Evolutionary conservation across 2,329 filamentous ascomycete genomes (phyloP).

Genomic region (Stemphylium vesicarium): DNA sequence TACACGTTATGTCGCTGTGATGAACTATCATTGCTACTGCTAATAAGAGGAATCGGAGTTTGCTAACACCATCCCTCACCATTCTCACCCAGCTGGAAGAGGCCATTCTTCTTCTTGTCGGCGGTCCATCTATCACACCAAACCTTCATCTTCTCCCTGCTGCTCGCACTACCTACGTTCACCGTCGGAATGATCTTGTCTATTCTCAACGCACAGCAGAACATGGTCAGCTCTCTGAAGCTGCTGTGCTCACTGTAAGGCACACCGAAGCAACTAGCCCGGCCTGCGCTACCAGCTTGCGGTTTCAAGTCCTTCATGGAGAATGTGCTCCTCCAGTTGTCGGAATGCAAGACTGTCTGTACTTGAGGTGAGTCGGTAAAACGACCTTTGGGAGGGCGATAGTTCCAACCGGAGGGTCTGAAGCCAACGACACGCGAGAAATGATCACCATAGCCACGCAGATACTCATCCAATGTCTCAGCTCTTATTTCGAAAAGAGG

Average conservation of each 20-base stretch:
- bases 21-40: not conserved
- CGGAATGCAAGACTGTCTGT: conserved; percentile 67
- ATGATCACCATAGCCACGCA: conserved; percentile 77
- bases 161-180: conserved; percentile 73
- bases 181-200: conserved; percentile 93
- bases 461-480: conserved; percentile 89
- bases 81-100: conserved; percentile 53
- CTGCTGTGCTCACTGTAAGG: conserved; percentile 96
- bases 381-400: conserved; percentile 71
- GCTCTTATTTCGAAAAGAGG: conserved; percentile 91
- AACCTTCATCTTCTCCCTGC: conserved; percentile 68
- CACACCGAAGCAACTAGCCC: conserved; percentile 88
- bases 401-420: conserved; percentile 93
- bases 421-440: conserved; percentile 91
- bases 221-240: conserved; percentile 92
- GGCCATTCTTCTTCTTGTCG: conserved; percentile 67
- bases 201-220: conserved; percentile 84
- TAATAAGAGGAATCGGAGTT: not conserved
- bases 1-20: not conserved
- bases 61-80: conserved; percentile 17
- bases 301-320: conserved; percentile 73
- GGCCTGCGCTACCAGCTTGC: conserved; percentile 81
- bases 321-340: conserved; percentile 79
- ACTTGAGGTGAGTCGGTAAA: conserved; percentile 69
- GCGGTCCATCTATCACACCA: conserved; percentile 70